Evolutionary conservation across 768 basidiomycete genomes (phyloP).

Genomic region (Lepiota brunneoincarnata): DNA sequence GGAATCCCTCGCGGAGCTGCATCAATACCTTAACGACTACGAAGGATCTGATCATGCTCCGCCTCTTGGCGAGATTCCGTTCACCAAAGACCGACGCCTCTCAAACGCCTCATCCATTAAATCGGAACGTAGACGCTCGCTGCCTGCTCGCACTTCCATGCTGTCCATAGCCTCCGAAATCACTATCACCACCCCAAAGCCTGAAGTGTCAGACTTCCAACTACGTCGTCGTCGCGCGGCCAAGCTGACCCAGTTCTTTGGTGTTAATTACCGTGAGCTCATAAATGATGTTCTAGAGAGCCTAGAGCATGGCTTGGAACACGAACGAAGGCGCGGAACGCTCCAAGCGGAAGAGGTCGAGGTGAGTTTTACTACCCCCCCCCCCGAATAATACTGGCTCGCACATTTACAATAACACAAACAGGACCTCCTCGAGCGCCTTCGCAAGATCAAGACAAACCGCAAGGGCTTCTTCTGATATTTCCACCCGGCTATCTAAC

Average conservation of each 20-base stretch:
- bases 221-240: conserved; percentile 70
- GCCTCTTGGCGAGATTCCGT: conserved; percentile 4
- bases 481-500: conserved; percentile 9
- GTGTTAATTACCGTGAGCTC: conserved; percentile 78
- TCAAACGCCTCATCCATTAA: conserved; percentile 39
- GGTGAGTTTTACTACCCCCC: conserved; percentile 47
- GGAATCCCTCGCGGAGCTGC: conserved; percentile 70
- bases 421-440: conserved; percentile 54
- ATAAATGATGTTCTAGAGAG: conserved; percentile 78
- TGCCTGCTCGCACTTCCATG: conserved; percentile 63
- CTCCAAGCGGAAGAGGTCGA: conserved; percentile 68
- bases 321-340: conserved; percentile 63
- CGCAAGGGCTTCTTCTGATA: conserved; percentile 28
- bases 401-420: conserved; percentile 7
- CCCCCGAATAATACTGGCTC: not conserved
- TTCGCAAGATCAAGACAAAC: conserved; percentile 54
- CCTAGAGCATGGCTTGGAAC: conserved; percentile 71
- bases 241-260: conserved; percentile 86
- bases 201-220: conserved; percentile 60
- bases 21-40: conserved; percentile 56
- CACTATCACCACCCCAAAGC: conserved; percentile 36
- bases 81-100: conserved; percentile 24
- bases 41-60: conserved; percentile 14
- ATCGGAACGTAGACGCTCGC: conserved; percentile 67
- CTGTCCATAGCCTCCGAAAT: conserved; percentile 56